Evolutionary conservation across 495 filamentous ascomycete species (phyloP).

Genomic region (Neurospora sp.): DNA sequence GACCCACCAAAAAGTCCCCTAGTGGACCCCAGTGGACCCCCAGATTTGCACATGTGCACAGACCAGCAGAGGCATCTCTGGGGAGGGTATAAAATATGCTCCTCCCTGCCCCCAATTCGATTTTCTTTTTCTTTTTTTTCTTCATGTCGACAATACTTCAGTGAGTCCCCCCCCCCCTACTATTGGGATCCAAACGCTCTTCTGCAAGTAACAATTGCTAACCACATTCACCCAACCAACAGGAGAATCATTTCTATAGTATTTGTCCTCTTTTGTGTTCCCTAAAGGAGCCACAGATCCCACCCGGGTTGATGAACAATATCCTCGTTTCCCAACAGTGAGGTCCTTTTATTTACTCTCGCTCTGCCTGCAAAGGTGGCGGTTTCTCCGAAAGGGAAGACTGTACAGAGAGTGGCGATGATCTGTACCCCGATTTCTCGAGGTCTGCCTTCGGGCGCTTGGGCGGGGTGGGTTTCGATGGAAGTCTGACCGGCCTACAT

Average conservation of each 20-base stretch:
- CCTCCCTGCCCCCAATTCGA: conserved; percentile 10
- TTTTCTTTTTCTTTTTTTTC: conserved; percentile 30
- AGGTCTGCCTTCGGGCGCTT: conserved; percentile 43
- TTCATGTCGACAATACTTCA: conserved; percentile 57
- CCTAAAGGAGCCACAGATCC: conserved; percentile 59
- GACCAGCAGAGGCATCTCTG: conserved; percentile 14
- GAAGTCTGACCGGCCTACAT: conserved; percentile 51
- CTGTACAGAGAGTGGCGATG: conserved; percentile 55
- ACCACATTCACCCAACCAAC: too few species aligned
- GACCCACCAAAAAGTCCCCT: background rate
- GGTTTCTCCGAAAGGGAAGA: conserved; percentile 19
- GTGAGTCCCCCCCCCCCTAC: conserved; percentile 26
- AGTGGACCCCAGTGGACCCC: conserved; percentile 1
- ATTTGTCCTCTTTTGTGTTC: conserved; percentile 69
- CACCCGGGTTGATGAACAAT: conserved; percentile 53
- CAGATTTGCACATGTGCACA: conserved; percentile 33
- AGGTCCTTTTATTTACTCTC: conserved; percentile 39
- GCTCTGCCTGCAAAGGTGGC: conserved; percentile 42
- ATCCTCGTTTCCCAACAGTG: conserved; percentile 54
- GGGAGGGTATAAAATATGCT: conserved; percentile 23
- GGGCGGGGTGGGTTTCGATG: conserved; percentile 49
- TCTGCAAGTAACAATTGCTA: too few species aligned
- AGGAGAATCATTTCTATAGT: conserved; percentile 87
- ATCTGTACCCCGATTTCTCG: conserved; percentile 44
- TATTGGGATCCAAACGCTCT: conserved; percentile 1